A percentile compares a stretch with the other conserved stretches of the same genome.
phyloP scores from a whole-genome alignment of 2,329 filamentous ascomycete species.

The Triangularia setosa region DNA sequence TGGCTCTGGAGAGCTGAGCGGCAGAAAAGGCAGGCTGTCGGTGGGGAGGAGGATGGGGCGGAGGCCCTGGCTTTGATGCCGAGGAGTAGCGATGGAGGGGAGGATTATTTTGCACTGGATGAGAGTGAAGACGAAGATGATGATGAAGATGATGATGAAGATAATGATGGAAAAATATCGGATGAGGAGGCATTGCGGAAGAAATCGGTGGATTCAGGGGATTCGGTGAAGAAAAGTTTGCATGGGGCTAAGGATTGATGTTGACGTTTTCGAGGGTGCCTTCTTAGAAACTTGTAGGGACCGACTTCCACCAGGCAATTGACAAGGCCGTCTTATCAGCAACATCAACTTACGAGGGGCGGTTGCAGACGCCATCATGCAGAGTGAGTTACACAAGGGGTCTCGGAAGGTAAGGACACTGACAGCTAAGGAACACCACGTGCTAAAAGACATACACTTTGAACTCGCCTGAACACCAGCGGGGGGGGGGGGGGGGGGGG shows the following conservation, averaged over 20 bases:
- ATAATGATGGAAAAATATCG: neutral
- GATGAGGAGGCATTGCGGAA: neutral
- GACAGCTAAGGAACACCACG: neutral
- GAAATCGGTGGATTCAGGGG: neutral
- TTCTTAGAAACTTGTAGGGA: neutral
- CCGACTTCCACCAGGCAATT: too few species aligned
- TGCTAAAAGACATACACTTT: neutral
- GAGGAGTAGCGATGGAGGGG: neutral
- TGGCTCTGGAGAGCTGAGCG: neutral
- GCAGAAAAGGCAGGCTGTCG: neutral
- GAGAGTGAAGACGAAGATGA: neutral
- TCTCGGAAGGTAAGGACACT: neutral
- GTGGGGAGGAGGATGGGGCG: neutral
- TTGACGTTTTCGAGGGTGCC: neutral
- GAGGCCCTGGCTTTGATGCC: slow-evolving; percentile 4
- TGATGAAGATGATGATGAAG: neutral
- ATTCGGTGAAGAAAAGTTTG: neutral
- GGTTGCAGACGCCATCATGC: neutral
- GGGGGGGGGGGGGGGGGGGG: too few species aligned
- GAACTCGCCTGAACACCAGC: neutral
- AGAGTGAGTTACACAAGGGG: neutral
- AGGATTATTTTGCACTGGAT: slow-evolving; percentile 1
- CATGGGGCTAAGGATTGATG: neutral
- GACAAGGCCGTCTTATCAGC: neutral
- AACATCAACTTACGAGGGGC: neutral